phyloP scores from a whole-genome alignment of 805 yeast species.

The Zygoascus bituminiphila region DNA sequence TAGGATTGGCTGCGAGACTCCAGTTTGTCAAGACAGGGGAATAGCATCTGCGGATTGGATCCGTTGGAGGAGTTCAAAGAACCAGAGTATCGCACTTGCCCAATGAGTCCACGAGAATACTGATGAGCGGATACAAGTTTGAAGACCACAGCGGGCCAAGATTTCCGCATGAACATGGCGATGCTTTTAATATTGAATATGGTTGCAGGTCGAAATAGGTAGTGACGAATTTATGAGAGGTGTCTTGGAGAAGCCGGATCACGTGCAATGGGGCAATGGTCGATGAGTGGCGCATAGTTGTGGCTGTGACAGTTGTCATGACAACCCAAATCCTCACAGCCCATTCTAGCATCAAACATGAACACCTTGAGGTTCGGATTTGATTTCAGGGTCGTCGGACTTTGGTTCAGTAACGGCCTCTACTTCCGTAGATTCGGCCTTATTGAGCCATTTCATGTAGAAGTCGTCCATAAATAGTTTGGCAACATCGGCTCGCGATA shows the following conservation, averaged over 20 bases:
- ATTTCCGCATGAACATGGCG: background rate
- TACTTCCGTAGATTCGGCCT: background rate
- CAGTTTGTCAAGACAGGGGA: constrained; percentile 78
- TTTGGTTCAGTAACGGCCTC: background rate
- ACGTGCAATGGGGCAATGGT: background rate
- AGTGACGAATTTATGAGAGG: no score
- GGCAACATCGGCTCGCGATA: constrained; percentile 35
- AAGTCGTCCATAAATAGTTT: constrained; percentile 35
- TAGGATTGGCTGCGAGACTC: constrained; percentile 41
- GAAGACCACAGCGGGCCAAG: background rate
- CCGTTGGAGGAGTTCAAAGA: constrained; percentile 12
- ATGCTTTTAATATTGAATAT: no score
- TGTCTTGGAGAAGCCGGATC: no score
- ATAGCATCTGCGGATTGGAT: constrained; percentile 61
- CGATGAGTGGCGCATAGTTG: no score
- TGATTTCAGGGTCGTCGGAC: background rate
- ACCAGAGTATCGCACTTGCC: background rate
- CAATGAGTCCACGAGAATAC: background rate
- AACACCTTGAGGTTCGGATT: background rate
- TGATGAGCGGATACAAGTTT: background rate
- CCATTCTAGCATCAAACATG: no score
- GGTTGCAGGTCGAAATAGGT: no score
- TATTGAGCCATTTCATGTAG: constrained; percentile 31
- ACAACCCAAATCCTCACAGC: no score
- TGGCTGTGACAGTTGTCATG: no score